Evolutionary conservation across 2,329 filamentous ascomycete species (phyloP).

Genomic region (Neofusicoccum ribis): DNA sequence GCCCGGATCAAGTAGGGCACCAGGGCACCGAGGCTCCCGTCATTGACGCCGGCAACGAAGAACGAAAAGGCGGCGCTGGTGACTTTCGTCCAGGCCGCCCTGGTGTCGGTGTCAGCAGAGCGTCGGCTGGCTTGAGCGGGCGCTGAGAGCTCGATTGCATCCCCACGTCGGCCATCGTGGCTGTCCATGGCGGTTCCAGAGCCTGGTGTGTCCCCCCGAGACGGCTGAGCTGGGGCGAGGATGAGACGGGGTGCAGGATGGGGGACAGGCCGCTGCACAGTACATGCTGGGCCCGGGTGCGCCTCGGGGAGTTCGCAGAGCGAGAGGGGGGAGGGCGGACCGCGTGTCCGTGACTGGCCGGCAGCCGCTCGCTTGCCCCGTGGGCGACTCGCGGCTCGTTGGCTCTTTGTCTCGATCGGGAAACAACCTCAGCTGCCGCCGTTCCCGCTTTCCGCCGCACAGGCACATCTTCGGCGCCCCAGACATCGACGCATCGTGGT

Average conservation of each 20-base stretch:
- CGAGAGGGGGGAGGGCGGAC: not conserved
- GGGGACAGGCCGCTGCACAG: not conserved
- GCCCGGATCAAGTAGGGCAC: conserved; percentile 63
- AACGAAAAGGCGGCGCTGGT: conserved; percentile 61
- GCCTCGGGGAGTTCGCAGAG: not conserved
- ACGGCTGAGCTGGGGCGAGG: not conserved
- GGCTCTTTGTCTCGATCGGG: not conserved
- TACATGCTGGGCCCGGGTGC: not conserved
- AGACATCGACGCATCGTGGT: no score
- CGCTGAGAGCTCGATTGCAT: not conserved
- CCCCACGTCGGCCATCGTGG: not conserved
- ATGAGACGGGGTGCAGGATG: not conserved
- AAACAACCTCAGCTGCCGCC: not conserved
- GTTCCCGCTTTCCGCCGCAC: no score
- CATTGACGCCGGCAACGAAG: conserved; percentile 66
- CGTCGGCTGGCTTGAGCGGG: not conserved
- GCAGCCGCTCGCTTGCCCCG: not conserved
- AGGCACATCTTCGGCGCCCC: no score
- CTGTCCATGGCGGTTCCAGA: not conserved
- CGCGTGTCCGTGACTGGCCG: not conserved
- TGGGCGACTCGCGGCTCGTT: not conserved
- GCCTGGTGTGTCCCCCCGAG: not conserved
- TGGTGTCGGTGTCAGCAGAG: not conserved
- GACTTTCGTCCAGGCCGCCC: conserved; percentile 46
- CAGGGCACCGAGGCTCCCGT: conserved; percentile 63